Base-by-base conservation (phyloP, 2,329 filamentous ascomycete genomes). In the Cadophora gregata region DNA sequence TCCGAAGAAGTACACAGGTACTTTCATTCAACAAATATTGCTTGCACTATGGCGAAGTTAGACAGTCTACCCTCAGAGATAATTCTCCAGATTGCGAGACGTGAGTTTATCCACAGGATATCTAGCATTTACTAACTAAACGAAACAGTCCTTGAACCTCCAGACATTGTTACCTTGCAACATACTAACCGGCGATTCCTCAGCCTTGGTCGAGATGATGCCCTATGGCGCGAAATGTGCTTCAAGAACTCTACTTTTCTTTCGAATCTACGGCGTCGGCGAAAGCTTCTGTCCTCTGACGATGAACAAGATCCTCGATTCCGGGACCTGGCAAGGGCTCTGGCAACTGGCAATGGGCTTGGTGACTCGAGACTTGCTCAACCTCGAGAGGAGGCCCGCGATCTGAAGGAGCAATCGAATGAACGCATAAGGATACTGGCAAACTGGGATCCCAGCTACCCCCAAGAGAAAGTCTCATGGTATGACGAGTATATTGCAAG, bases 401-500 rank as follows among this genome's bases (percentile, higher is more conserved):
- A 75, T 66, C 29, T 71, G 38, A 73, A 75, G 51, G 70, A 66
- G 24, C 64, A 50, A 51, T 73, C 75, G 24, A 73, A 72, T 64
- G 81, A 85, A 72, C 80, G 81, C 64, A 79, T 81, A 25, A 85
- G 88, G 59, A 85, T 92, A 65, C 81, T 91, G 75, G 89, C 89
- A 4, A 93, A 93, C 72, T 97, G 93, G 93, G 93, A 97, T 72
- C 92, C 92, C 0, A 87, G 87, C 0, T 93, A 90, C 70, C 86
- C 88, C 0, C 81, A 79, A 4, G 93, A 97, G 79, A 82, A 82
- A 48, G 83, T 94, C 24, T 88, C 91, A 59, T 97, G 93, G 90
- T 97, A 97, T 77, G 86, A 91, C 64, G 94, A 97, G 78, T 97
- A 93, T 75, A 90, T 96, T 69, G 92, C 94, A 62, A 86, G 94